A percentile compares a stretch with the other conserved stretches of the same genome.
These are phyloP conservation scores for Lanmaoa rubissima DNA, from an alignment of 768 basidiomycete species.

Conservation along the genomic window DNA sequence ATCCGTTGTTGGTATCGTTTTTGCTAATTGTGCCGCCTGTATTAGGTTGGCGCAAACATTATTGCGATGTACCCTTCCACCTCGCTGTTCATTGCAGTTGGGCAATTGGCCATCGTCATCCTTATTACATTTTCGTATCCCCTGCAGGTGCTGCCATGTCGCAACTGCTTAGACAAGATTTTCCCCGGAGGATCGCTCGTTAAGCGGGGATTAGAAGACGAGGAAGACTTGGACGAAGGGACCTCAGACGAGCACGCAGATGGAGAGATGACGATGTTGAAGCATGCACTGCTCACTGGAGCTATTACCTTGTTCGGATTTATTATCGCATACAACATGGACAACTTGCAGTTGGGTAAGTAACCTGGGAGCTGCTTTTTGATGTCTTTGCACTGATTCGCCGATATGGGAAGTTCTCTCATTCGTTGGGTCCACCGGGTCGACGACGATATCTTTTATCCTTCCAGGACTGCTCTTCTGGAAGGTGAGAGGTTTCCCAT, in stretches of 20 bases:
- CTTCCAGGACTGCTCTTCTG: conserved; percentile 92
- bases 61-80: conserved; percentile 93
- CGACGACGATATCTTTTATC: conserved; percentile 96
- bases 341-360: conserved; percentile 75
- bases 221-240: conserved; percentile 49
- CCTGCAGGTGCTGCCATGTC: conserved; percentile 89
- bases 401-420: conserved; percentile 65
- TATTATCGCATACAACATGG: conserved; percentile 72
- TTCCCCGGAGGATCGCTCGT: conserved; percentile 47
- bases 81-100: conserved; percentile 88
- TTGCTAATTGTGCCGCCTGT: conserved; percentile 1
- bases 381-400: conserved; percentile 11
- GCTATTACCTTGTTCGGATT: conserved; percentile 66
- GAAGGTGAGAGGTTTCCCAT: conserved; percentile 53
- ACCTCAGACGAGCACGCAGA: conserved; percentile 55
- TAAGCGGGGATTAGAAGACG: conserved; percentile 43
- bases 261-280: conserved; percentile 62
- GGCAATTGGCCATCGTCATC: conserved; percentile 88
- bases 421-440: conserved; percentile 96
- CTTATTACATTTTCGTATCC: conserved; percentile 94
- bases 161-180: conserved; percentile 91
- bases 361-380: conserved; percentile 3
- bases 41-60: conserved; percentile 84
- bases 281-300: conserved; percentile 68
- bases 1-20: not conserved